Conservation (phyloP, 352 stramenopile species). For the Pythium guiyangense region DNA sequence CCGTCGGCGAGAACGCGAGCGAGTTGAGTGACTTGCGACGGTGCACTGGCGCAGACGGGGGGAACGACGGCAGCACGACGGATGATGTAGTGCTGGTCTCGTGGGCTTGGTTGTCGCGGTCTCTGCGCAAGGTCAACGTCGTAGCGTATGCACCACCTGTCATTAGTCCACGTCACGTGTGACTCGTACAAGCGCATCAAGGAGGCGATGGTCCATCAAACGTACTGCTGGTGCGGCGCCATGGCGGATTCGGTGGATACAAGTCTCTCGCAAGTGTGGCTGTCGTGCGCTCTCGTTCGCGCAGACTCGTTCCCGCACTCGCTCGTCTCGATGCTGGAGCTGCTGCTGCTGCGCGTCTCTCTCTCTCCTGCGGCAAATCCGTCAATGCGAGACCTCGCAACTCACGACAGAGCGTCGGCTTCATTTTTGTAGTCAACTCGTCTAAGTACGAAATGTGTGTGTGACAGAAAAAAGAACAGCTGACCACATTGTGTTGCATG, state of each 20-base stretch:
- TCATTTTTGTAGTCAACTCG: neutral
- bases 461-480: slow-evolving; percentile 13
- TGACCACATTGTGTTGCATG: neutral
- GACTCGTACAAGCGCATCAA: neutral
- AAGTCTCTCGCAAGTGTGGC: neutral
- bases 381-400: slow-evolving; percentile 12
- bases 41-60: neutral
- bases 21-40: slow-evolving; percentile 10
- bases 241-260: slow-evolving; percentile 11
- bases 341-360: neutral
- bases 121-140: neutral
- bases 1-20: neutral
- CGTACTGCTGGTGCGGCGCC: slow-evolving; percentile 41
- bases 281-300: slow-evolving; percentile 1
- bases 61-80: neutral
- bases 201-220: neutral
- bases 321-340: no score
- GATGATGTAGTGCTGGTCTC: neutral
- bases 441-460: neutral
- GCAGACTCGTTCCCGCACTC: no score
- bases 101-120: slow-evolving; percentile 12
- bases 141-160: neutral
- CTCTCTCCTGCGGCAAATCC: slow-evolving; percentile 18
- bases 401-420: neutral
- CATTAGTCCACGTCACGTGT: neutral